phyloP scores from a whole-genome alignment of 768 basidiomycete species.

The Lactifluus piperatus region DNA sequence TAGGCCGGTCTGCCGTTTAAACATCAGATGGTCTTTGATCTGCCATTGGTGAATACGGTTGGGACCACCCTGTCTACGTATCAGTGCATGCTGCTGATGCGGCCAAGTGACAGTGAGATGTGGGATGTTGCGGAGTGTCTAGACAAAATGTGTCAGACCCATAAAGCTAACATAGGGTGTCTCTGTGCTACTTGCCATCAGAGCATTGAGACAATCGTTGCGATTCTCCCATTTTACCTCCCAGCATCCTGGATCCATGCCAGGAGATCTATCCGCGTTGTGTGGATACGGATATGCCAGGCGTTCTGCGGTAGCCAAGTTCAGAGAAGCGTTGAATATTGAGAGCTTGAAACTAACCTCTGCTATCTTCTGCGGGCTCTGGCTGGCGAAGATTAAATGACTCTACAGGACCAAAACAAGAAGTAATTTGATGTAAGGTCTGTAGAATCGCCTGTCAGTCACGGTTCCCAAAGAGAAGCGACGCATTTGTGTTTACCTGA shows the following conservation, averaged over 20 bases:
- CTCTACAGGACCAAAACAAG: conserved; percentile 60
- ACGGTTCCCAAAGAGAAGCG: background rate
- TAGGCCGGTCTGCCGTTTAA: background rate
- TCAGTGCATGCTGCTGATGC: conserved; percentile 40
- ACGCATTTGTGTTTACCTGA: conserved; percentile 34
- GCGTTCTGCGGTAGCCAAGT: background rate
- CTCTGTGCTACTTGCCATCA: conserved; percentile 42
- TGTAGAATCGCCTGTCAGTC: conserved; percentile 22
- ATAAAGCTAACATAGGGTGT: background rate
- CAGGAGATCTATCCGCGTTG: conserved; percentile 40
- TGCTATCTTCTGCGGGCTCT: conserved; percentile 5
- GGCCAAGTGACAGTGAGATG: conserved; percentile 76
- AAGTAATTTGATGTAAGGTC: conserved; percentile 44
- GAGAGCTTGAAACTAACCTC: conserved; percentile 1
- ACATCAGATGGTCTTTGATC: background rate
- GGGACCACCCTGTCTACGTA: conserved; percentile 6
- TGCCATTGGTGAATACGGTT: conserved; percentile 9
- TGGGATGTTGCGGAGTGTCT: conserved; percentile 65
- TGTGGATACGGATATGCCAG: conserved; percentile 35
- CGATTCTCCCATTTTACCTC: conserved; percentile 75
- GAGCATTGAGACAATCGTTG: conserved; percentile 64
- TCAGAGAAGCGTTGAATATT: background rate
- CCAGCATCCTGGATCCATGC: conserved; percentile 58
- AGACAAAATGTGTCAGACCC: background rate
- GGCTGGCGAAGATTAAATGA: conserved; percentile 33